Base-by-base conservation (phyloP, 2,329 filamentous ascomycete species). In the Paecilomyces variotii region DNA sequence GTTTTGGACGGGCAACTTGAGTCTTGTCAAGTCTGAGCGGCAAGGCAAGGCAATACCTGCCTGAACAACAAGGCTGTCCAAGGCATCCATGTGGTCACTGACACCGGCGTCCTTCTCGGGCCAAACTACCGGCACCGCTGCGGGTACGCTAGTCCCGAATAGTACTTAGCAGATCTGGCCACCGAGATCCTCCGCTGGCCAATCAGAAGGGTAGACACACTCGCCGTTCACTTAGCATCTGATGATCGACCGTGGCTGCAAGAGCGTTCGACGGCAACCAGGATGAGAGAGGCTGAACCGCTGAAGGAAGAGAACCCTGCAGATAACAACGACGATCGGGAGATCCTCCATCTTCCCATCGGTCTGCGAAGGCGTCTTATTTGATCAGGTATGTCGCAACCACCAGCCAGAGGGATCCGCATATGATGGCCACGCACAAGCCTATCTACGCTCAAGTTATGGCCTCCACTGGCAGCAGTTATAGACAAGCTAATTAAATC, bases 161-260 rank as follows among this genome's bases (percentile, higher is more conserved):
- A 61, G 60, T 64, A 52, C 9, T 14, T 64, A 59, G 59, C 10
- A 55, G 54, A 55, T 55, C 54, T 54, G 59, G 49, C 32, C 59
- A 65, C 64, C 65, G 65, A 65, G 64, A 65, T 64, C 59, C 59
- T 60, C 65, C 65, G 65, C 62, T 2, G 3, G 3, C 64, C 64
- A 65, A 64, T 65, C 24, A 64, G 10, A n/a, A n/a, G 14, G 10
- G 25, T 35, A 35, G 32, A 19, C 24, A 24, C 2, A 5, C 39
- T 51, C 19, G 28, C 53, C 53, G 25, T 24, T 34, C 32, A 26
- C 26, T 4, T 35, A 12, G 19, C 53, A 19, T 28, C 35, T 26
- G 28, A 55, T 24, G 26, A 26, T 52, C 24, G 50, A 28, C 50
- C 50, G 50, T 52, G 24, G 50, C 50, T 52, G 50, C 24, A 26